Base-by-base conservation (phyloP, 83 land plant species). In the Thuja plicata region DNA sequence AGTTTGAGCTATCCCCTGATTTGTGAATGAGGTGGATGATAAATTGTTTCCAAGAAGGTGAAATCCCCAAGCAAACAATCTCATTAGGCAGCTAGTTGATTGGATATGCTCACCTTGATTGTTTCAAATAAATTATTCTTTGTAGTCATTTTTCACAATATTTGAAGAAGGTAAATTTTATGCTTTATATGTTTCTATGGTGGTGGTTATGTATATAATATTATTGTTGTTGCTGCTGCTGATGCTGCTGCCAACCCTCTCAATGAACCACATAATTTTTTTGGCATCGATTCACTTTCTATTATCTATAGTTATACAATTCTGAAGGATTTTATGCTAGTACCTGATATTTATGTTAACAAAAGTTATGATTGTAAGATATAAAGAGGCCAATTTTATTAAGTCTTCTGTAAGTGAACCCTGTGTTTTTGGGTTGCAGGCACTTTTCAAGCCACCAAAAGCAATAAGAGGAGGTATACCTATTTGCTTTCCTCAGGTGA, bases 401-500 rank as follows among this genome's bases (percentile, higher is more conserved):
- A 35, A 54, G 13, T 76, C 79, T 34, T 34, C 35, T 76, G 17
- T 76, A 34, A 76, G 38, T 32, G 79, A 34, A 15, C 11, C 21
- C 15, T 37, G 38, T 66, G 79, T 71, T 71, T 30, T 15, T 73
- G 24, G 27, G 74, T 19, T 48, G 34, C 73, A 91, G 92, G 92
- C 92, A 38, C 83, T 87, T 83, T 88, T 87, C 70, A 90, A 91
- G 93, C 92, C 92, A 17, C 92, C 92, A 60, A 91, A 91, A 60
- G 92, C 92, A 34, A 91, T 91, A 16, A 57, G 92, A 34, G 92
- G 92, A 19, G 92, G 92, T 34, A 91, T 91, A 60, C 92, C 92
- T 30, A 87, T 91, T n/a, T 91, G 92, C 45, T 91, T 91, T 66
- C 92, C 92, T 37, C 92, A 91, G 87, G 92, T 91, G 85, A 89